Base-by-base conservation (phyloP, 495 filamentous ascomycete genomes). In the Achaetomiella virescens region DNA sequence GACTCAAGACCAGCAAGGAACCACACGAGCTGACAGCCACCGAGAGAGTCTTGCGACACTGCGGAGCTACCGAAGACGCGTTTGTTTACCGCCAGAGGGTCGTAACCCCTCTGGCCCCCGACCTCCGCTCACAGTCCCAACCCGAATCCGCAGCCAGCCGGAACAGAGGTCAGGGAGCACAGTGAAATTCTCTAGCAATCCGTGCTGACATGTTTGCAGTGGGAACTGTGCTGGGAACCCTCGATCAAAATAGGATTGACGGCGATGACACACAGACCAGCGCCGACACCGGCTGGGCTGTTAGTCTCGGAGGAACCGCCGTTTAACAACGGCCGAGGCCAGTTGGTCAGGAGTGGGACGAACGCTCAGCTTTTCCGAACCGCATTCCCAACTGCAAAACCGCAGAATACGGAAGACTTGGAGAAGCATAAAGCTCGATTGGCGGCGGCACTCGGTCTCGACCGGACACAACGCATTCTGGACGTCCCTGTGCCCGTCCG, bases 361-460 rank as follows among this genome's bases (percentile, higher is more conserved):
- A 88, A 86, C 59, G 89, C 89, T 25, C 85, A 84, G 2, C 78
- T 89, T 42, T 90, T 87, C 62, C 79, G 78, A 2, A 88, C 87
- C 37, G 75, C 79, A 21, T 93, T 93, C 57, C 70, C 85, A 1
- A 70, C 60, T 12, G 37, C 60, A 1, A 63, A 57, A 29, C 69
- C 71, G 20, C 74, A 67, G 18, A 75, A 77, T 2, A 75, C 79
- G 35, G 79, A 85, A 22, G 81, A 90, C 42, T 61, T 73, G 27
- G 83, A 86, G 45, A 83, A 78, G 44, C 86, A 95, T 62, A 84
- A 90, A 61, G 80, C 80, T 35, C 83, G 93, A 17, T 63, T 97
- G 36, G 93, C 95, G 9, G 70, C 87, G 35, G 93, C 93, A 5
- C 77, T 96, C 17, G 85, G 88, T n/a, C 76, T 97, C 54, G 87